Conservation (phyloP, 1,284 basidiomycete species). For the Agroathelia rolfsii region DNA sequence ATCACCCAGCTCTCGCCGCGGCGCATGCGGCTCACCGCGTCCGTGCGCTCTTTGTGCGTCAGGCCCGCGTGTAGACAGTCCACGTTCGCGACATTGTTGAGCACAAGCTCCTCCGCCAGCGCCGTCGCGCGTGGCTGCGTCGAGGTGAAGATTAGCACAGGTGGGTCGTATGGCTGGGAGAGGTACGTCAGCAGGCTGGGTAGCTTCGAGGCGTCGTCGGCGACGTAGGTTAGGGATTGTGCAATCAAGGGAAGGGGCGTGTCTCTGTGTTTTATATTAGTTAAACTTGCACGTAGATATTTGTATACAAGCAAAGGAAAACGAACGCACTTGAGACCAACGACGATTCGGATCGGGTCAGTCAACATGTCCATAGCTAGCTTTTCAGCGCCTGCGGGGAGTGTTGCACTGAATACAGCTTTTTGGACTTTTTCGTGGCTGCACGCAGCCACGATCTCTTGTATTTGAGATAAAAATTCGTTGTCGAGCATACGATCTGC, state of each 20-base stretch:
- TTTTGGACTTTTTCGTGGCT: slow-evolving; percentile 69
- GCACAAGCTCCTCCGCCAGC: slow-evolving; percentile 76
- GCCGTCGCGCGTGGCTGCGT: slow-evolving; percentile 88
- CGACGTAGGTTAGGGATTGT: slow-evolving; percentile 86
- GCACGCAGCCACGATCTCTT: slow-evolving; percentile 84
- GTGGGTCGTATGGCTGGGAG: slow-evolving; percentile 81
- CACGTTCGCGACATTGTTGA: slow-evolving; percentile 80
- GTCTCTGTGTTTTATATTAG: too few relatives aligned
- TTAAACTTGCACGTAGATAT: too few relatives aligned
- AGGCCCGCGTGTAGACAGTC: slow-evolving; percentile 89
- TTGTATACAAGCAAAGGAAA: slow-evolving; percentile 4
- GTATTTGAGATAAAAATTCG: slow-evolving; percentile 84
- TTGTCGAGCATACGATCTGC: slow-evolving; percentile 84
- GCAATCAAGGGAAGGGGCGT: slow-evolving; percentile 75
- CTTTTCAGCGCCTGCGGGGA: slow-evolving; percentile 84
- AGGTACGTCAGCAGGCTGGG: slow-evolving; percentile 77
- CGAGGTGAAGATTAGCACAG: slow-evolving; percentile 89
- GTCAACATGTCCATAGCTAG: slow-evolving; percentile 78
- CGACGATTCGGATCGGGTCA: slow-evolving; percentile 81
- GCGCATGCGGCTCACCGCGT: slow-evolving; percentile 78
- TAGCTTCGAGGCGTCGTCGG: slow-evolving; percentile 88
- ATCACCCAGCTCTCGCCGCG: slow-evolving; percentile 86
- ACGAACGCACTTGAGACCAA: slow-evolving; percentile 86
- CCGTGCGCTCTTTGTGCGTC: slow-evolving; percentile 80
- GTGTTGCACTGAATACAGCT: slow-evolving; percentile 88